These are phyloP conservation scores for Halophytophthora batemanensis DNA, from an alignment of 352 stramenopile species.

Conservation along the genomic window DNA sequence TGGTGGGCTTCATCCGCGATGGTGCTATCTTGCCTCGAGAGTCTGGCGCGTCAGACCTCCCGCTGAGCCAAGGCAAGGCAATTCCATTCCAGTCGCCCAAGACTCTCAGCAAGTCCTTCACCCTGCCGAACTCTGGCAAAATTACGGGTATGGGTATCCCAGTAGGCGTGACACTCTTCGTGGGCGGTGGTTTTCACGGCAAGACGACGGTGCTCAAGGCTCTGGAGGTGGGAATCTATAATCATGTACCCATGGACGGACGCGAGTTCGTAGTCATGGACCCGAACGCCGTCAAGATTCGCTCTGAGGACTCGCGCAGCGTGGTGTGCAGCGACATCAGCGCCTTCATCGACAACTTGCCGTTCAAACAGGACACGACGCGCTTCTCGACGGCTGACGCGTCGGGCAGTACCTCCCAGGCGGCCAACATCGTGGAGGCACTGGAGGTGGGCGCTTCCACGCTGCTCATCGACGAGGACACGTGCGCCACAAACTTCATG, in stretches of 20 bases:
- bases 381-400: constrained; percentile 92
- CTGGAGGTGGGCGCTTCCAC: constrained; percentile 89
- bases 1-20: constrained; percentile 93
- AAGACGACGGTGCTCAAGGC: constrained; percentile 96
- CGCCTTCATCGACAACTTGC: constrained; percentile 96
- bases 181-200: constrained; percentile 96
- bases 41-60: constrained; percentile 60
- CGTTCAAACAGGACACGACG: constrained; percentile 91
- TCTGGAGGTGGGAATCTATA: constrained; percentile 94
- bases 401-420: constrained; percentile 96
- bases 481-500: constrained; percentile 98
- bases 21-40: constrained; percentile 90
- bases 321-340: constrained; percentile 92
- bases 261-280: constrained; percentile 93
- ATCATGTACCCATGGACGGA: constrained; percentile 94
- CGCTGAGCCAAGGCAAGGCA: constrained; percentile 36
- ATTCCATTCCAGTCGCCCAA: constrained; percentile 86
- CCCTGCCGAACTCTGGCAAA: constrained; percentile 77
- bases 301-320: constrained; percentile 93
- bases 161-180: constrained; percentile 93
- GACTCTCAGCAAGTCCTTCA: constrained; percentile 80
- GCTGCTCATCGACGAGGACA: constrained; percentile 97
- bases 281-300: constrained; percentile 91
- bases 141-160: constrained; percentile 94
- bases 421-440: constrained; percentile 95